phyloP scores from a whole-genome alignment of 345 rosid genomes.

The Luvunga scandens region DNA sequence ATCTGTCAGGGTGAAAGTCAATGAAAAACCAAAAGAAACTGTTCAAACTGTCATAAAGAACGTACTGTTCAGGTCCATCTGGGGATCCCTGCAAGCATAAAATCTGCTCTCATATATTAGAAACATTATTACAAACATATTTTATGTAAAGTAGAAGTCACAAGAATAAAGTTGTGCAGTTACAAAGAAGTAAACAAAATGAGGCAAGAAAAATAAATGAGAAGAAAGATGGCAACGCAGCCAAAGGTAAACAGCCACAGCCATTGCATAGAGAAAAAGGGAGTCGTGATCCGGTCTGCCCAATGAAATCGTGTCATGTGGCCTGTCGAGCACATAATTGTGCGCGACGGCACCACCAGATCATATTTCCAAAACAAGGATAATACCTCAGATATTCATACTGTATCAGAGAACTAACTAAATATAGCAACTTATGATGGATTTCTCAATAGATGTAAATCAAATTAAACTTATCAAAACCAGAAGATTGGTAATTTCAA shows the following conservation, averaged over 20 bases:
- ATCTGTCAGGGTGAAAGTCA: constrained; percentile 10
- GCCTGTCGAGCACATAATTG: too few species aligned
- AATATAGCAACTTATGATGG: not conserved
- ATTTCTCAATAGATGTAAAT: not conserved
- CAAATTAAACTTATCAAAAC: constrained; percentile 1
- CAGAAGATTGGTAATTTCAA: constrained; percentile 6
- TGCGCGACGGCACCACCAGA: too few species aligned
- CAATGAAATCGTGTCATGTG: too few species aligned
- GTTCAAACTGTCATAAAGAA: constrained; percentile 17
- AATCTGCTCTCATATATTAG: constrained; percentile 53
- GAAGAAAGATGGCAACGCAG: not conserved
- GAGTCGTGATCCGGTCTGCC: too few species aligned
- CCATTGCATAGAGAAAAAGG: not conserved
- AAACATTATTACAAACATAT: not conserved
- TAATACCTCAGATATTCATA: not conserved
- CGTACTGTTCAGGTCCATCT: constrained; percentile 98
- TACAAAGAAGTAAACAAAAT: constrained; percentile 1
- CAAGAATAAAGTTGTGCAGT: not conserved
- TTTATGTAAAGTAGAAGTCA: not conserved
- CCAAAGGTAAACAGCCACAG: not conserved
- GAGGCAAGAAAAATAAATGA: not conserved
- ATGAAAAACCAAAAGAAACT: constrained; percentile 8
- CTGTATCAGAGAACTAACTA: not conserved
- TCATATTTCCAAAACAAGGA: too few species aligned
- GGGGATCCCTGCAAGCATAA: constrained; percentile 97